These are phyloP conservation scores for Yamadazyma sp. DNA, from an alignment of 805 yeast genomes.

Conservation along the genomic window DNA sequence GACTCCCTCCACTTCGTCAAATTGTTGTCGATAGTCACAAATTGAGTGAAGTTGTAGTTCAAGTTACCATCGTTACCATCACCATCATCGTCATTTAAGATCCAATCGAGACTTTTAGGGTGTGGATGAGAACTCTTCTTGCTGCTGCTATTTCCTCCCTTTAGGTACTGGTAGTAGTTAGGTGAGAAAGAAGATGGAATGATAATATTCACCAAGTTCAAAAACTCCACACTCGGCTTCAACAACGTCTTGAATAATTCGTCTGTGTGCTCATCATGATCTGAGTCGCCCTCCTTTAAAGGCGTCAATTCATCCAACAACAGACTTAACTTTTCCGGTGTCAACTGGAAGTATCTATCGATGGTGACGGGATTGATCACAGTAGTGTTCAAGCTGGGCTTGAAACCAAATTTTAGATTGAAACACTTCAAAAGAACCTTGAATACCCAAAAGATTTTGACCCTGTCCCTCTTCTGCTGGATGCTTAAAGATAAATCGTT, in stretches of 20 bases:
- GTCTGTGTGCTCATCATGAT: constrained; percentile 26
- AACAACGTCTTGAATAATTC: constrained; percentile 36
- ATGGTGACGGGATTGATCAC: constrained; percentile 49
- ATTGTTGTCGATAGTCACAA: constrained; percentile 42
- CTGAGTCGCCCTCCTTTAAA: constrained; percentile 15
- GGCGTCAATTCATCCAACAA: constrained; percentile 21
- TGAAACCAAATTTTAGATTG: constrained; percentile 45
- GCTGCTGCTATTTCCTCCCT: constrained; percentile 23
- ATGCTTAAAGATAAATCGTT: constrained; percentile 45
- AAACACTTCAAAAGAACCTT: constrained; percentile 43
- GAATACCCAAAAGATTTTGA: constrained; percentile 48
- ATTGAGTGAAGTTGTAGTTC: constrained; percentile 45
- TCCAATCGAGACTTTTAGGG: constrained; percentile 38
- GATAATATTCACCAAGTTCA: constrained; percentile 43
- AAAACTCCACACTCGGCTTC: constrained; percentile 43
- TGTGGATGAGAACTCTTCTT: constrained; percentile 17
- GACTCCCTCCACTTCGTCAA: constrained; percentile 41
- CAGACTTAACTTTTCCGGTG: constrained; percentile 42
- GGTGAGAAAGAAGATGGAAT: constrained; percentile 49
- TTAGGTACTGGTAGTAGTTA: constrained; percentile 43
- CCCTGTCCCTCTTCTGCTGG: constrained; percentile 38
- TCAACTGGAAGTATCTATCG: constrained; percentile 43
- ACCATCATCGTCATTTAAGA: constrained; percentile 46
- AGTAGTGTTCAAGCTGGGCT: constrained; percentile 46
- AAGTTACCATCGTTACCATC: constrained; percentile 49